Evolutionary conservation across 139 green algal genomes (phyloP), one percentile per base, ranked within the genome.

Genomic region (Tetraselmis chui): DNA sequence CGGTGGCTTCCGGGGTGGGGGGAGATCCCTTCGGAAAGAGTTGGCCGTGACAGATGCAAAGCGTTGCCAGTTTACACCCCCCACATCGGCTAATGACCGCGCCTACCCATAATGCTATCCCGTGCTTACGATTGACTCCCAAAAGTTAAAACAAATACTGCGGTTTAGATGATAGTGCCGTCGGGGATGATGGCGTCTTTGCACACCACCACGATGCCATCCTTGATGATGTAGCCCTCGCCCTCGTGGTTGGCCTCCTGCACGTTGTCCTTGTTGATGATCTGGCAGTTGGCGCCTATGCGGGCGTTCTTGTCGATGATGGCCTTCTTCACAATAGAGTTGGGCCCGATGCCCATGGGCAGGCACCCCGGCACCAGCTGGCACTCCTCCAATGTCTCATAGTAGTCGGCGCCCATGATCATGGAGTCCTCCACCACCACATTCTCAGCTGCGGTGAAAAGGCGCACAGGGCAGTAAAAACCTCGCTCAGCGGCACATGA

Each of bases 141-240:
- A 75, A 23, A 75, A n/a, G 59, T 23, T 22, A 22, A n/a, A n/a
- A n/a, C n/a, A n/a, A n/a, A n/a, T n/a, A n/a, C n/a, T n/a, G n/a
- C n/a, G n/a, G 74, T 25, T 90, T 92, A 96, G 82, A 97, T 96
- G 80, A 95, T 82, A 67, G 91, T 95, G 32, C 91, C 91, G 23
- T 90, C 84, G 23, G 91, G 89, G 77, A 99, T 97, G 82, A 89
- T 86, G 28, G 92, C 91, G 88, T 98, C 95, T 93, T 99, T 99
- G 85, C 95, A 94, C 75, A 99, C 81, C 0, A 98, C 95, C 2
- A 98, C 85, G 81, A 99, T 97, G 84, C 95, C 95, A 75, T 98
- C 95, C 82, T 97, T 96, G 89, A 99, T 98, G 77, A 98, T 90
- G 81, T 93, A 99, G 29, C 88, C 83, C 28, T 85, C 32, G 11